Percentiles rank a stretch among this genome's conserved stretches.
These are phyloP conservation scores for Craterostigma plantagineum DNA, from an alignment of 257 asterid genomes.

Conservation along the genomic window DNA sequence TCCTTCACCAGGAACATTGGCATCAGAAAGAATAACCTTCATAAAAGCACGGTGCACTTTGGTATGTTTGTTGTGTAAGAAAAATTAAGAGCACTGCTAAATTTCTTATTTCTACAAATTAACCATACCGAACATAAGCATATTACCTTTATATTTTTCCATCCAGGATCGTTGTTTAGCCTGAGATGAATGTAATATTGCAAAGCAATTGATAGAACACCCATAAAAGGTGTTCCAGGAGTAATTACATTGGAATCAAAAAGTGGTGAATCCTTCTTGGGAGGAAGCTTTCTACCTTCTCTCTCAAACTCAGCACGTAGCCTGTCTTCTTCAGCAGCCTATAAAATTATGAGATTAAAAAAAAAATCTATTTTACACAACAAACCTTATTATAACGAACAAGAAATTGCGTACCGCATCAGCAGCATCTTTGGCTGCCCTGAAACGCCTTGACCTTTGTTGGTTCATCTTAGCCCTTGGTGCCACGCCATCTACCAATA, in stretches of 20 bases:
- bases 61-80: neutral
- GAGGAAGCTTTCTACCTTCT: slow-evolving; percentile 87
- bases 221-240: slow-evolving; percentile 95
- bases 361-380: neutral
- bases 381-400: neutral
- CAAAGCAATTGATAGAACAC: slow-evolving; percentile 60
- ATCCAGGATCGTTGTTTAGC: slow-evolving; percentile 76
- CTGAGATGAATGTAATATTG: slow-evolving; percentile 76
- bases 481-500: slow-evolving; percentile 75
- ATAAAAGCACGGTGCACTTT: slow-evolving; percentile 10
- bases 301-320: slow-evolving; percentile 73
- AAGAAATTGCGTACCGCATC: slow-evolving; percentile 44
- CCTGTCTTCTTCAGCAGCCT: slow-evolving; percentile 88
- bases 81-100: slow-evolving; percentile 1
- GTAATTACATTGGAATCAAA: slow-evolving; percentile 86
- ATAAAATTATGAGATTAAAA: too few species aligned
- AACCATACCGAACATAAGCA: neutral
- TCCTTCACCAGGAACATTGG: slow-evolving; percentile 98
- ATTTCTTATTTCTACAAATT: neutral
- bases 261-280: slow-evolving; percentile 63
- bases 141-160: slow-evolving; percentile 82
- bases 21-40: slow-evolving; percentile 92
- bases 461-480: slow-evolving; percentile 99
- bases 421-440: slow-evolving; percentile 94
- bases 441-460: slow-evolving; percentile 87